These are phyloP conservation scores for Chalciporus chontae DNA, from an alignment of 768 basidiomycete genomes.

Conservation along the genomic window DNA sequence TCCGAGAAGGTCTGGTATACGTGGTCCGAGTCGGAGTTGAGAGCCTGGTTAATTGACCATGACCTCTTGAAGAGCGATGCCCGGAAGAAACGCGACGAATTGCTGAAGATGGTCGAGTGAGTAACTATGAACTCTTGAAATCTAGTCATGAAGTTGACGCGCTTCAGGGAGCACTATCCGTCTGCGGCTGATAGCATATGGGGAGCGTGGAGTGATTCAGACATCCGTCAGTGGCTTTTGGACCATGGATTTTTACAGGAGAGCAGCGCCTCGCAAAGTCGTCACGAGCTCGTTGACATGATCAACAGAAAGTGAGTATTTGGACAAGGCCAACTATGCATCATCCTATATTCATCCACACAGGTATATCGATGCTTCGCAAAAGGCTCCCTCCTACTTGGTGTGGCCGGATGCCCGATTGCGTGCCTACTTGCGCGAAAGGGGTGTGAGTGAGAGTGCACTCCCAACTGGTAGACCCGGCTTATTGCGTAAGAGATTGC, in stretches of 20 bases:
- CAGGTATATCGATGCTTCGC: constrained; percentile 52
- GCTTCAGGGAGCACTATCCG: constrained; percentile 61
- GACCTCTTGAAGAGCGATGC: constrained; percentile 69
- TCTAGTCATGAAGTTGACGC: background rate
- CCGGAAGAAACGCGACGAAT: constrained; percentile 66
- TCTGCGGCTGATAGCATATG: constrained; percentile 58
- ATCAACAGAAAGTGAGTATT: constrained; percentile 63
- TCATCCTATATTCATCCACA: background rate
- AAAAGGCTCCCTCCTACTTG: constrained; percentile 60
- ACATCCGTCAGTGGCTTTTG: constrained; percentile 70
- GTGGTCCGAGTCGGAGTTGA: constrained; percentile 80
- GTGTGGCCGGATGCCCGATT: constrained; percentile 93
- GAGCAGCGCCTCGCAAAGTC: constrained; percentile 51
- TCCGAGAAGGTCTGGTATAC: constrained; percentile 53
- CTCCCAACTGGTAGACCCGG: constrained; percentile 65
- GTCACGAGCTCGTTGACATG: constrained; percentile 71
- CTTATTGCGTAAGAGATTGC: constrained; percentile 60
- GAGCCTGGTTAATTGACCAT: constrained; percentile 76
- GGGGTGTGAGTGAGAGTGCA: constrained; percentile 66
- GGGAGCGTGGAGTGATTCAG: constrained; percentile 69
- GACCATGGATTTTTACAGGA: constrained; percentile 62
- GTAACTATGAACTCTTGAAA: constrained; percentile 15
- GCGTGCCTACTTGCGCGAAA: constrained; percentile 81
- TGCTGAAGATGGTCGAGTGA: constrained; percentile 67
- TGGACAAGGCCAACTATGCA: background rate